Conservation (phyloP, 371 early-diverging fungal genomes). For the Mortierella sp. region DNA sequence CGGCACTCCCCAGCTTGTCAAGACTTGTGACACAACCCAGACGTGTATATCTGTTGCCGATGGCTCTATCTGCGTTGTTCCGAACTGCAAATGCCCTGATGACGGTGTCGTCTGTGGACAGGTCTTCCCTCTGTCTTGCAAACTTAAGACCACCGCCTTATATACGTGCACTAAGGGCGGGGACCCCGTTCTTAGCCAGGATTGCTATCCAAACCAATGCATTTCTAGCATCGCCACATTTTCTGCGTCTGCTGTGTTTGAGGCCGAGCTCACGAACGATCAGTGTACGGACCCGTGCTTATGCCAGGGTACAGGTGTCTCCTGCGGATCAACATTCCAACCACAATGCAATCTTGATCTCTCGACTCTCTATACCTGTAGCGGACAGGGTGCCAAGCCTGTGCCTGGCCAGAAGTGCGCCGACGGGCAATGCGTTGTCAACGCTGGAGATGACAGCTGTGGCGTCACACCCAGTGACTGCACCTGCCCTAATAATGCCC, state of each 20-base stretch:
- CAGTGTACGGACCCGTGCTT: not conserved
- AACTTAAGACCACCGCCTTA: not conserved
- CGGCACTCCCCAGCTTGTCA: not conserved
- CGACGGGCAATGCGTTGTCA: not conserved
- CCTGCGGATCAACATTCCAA: too few species aligned
- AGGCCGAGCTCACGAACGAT: not conserved
- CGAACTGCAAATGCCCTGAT: constrained; percentile 14
- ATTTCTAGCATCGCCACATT: not conserved
- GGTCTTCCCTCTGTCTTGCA: constrained; percentile 12
- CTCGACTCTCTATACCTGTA: too few species aligned
- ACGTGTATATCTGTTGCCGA: not conserved
- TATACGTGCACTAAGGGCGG: constrained; percentile 8
- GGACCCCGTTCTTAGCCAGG: not conserved
- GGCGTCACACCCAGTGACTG: not conserved
- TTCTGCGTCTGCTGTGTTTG: not conserved
- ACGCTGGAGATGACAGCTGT: not conserved
- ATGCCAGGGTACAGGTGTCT: too few species aligned
- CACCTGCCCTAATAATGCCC: constrained; percentile 2
- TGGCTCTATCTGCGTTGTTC: not conserved
- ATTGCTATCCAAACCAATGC: constrained; percentile 2
- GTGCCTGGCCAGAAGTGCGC: not conserved
- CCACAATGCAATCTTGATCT: too few species aligned
- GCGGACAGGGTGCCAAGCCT: too few species aligned
- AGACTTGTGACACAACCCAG: constrained; percentile 2
- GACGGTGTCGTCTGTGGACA: constrained; percentile 10